Evolutionary conservation across 1,284 basidiomycete genomes (phyloP).

Genomic region (Trametes sp.): DNA sequence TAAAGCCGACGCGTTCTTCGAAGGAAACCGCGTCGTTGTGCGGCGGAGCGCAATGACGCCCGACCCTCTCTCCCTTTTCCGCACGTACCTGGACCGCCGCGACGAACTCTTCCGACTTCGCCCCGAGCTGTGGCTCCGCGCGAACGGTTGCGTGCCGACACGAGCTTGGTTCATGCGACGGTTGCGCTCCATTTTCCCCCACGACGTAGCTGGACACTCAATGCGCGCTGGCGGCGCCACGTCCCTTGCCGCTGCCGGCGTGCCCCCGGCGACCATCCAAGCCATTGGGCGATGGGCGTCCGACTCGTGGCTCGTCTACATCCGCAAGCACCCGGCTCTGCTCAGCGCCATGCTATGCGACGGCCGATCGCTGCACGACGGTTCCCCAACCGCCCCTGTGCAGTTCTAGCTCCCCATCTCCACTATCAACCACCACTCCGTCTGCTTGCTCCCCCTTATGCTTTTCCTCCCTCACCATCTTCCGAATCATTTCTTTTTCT

Average conservation of each 20-base stretch:
- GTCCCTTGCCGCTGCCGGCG: conserved; percentile 40
- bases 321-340: conserved; percentile 44
- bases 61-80: too few relatives aligned
- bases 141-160: too few relatives aligned
- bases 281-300: conserved; percentile 49
- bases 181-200: conserved; percentile 27
- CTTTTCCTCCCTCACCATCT: too few relatives aligned
- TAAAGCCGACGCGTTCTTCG: conserved; percentile 40
- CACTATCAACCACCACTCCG: too few relatives aligned
- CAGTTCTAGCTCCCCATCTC: too few relatives aligned
- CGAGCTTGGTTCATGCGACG: neutral
- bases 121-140: too few relatives aligned
- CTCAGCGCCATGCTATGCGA: conserved; percentile 14
- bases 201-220: conserved; percentile 44
- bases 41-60: neutral
- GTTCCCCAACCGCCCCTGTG: neutral
- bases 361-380: neutral
- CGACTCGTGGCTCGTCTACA: conserved; percentile 44
- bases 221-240: conserved; percentile 48
- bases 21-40: conserved; percentile 9
- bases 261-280: conserved; percentile 45
- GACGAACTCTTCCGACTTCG: too few relatives aligned
- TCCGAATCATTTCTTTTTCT: too few relatives aligned
- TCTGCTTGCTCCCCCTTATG: too few relatives aligned
- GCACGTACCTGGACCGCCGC: too few relatives aligned